Evolutionary conservation across 306 rosid genomes (phyloP), one percentile per base, ranked within the genome.

Genomic region (Mucuna pruriens): DNA sequence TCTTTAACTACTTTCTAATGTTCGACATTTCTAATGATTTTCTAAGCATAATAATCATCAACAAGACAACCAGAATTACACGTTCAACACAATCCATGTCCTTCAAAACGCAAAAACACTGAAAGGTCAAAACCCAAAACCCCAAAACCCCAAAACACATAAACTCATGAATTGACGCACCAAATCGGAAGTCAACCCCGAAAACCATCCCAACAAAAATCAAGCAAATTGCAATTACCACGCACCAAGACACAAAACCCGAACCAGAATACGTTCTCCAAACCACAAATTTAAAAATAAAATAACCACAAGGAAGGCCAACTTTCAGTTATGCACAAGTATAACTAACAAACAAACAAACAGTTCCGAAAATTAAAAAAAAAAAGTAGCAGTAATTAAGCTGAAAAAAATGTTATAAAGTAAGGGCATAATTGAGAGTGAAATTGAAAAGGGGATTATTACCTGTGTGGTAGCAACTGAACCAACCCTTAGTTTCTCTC

Each of bases 101-200:
- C 71, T 64, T 45, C 34, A 2, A 84, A 55, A 44, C 52, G 29
- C 39, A 16, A 6, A 48, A 16, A 9, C 4, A 46, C 39, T 2
- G 39, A n/a, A 55, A 69, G 51, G 63, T 49, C 34, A 65, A 65
- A 23, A 42, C 46, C 76, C 40, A 23, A 75, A 78, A 76, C 62
- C 75, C 76, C 68, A 75, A 9, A 49, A 19, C 52, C n/a, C 17
- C 58, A 69, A 82, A 9, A 62, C 22, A 71, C 70, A 82, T 73
- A 88, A 89, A 51, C 46, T 57, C 49, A 34, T 45, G 17, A 81
- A 86, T 84, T 84, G 78, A 85, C 71, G 13, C 11, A 22, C 40
- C 15, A 66, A 77, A 90, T 80, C 83, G n/a, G 54, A 84, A 89
- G 91, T 92, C 94, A 94, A 92, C 95, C 86, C 80, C 76, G 31